Conservation (phyloP, 2,329 filamentous ascomycete genomes). For the Neophaeococcomyces aloes region DNA sequence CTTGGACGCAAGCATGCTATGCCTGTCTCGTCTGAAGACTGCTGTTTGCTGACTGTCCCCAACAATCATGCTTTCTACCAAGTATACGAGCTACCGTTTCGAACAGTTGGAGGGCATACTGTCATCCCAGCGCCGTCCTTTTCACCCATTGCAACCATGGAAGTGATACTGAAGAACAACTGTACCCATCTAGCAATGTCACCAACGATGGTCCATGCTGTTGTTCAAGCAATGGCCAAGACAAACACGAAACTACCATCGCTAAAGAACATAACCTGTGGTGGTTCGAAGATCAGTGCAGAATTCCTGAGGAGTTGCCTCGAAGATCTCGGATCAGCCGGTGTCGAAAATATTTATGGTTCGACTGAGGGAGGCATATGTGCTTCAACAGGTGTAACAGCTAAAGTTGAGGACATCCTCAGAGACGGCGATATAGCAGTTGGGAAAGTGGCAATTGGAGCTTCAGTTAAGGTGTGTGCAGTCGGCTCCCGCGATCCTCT, state of each 20-base stretch:
- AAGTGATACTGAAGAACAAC: not conserved
- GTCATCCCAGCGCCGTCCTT: not conserved
- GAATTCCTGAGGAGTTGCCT: not conserved
- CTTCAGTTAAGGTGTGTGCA: slow-evolving; percentile 1
- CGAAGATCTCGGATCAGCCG: not conserved
- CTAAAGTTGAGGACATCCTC: slow-evolving; percentile 1
- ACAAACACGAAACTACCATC: not conserved
- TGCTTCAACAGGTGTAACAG: not conserved
- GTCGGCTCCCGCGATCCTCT: not conserved
- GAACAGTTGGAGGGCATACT: not conserved
- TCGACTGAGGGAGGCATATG: not conserved
- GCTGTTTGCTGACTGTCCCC: not conserved
- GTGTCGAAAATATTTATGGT: slow-evolving; percentile 2
- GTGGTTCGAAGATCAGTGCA: not conserved
- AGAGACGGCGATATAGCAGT: slow-evolving; percentile 1
- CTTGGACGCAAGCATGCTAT: not conserved
- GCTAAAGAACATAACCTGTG: slow-evolving; percentile 1
- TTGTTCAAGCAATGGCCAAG: not conserved
- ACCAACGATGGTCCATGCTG: slow-evolving; percentile 2
- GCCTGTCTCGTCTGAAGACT: not conserved
- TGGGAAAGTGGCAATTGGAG: not conserved
- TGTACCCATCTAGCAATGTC: not conserved
- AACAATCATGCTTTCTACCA: slow-evolving; percentile 2
- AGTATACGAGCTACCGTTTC: not conserved
- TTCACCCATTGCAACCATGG: not conserved